Conservation (phyloP, 192 early-diverging fungal species). For the Piromyces sp. region DNA sequence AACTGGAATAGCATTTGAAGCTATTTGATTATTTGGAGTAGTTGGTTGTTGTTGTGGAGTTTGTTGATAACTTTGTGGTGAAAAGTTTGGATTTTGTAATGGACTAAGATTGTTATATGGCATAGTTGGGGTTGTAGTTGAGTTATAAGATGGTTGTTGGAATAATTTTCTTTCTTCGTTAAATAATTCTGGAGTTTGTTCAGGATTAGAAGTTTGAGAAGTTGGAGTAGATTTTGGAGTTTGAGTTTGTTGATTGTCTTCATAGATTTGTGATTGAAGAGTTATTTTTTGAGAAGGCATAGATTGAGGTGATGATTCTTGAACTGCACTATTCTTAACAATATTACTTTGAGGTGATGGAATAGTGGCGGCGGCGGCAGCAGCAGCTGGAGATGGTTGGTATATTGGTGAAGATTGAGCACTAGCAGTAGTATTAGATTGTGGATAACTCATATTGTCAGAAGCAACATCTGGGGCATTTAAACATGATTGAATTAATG, state of each 20-base stretch:
- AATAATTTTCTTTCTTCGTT: background rate
- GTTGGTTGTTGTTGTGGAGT: background rate
- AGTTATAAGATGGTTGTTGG: background rate
- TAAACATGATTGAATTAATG: constrained; percentile 79
- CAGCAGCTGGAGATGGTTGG: background rate
- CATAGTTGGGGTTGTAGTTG: background rate
- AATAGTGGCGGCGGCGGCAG: background rate
- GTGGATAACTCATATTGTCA: background rate
- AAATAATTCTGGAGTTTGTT: background rate
- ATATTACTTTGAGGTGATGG: background rate
- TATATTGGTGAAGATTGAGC: background rate
- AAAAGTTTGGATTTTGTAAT: background rate
- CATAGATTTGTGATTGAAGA: background rate
- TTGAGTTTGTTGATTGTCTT: background rate
- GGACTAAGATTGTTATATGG: background rate
- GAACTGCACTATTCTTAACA: background rate
- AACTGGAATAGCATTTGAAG: background rate
- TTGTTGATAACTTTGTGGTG: background rate
- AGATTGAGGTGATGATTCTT: background rate
- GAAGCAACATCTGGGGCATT: constrained; percentile 57
- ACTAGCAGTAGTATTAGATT: background rate
- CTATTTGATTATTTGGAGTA: background rate
- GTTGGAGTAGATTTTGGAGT: background rate
- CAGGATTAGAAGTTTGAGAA: background rate
- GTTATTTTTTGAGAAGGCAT: background rate